Evolutionary conservation across 805 yeast genomes (phyloP), one percentile per base, ranked within the genome.

Genomic region (Monosporozyma siamensis): DNA sequence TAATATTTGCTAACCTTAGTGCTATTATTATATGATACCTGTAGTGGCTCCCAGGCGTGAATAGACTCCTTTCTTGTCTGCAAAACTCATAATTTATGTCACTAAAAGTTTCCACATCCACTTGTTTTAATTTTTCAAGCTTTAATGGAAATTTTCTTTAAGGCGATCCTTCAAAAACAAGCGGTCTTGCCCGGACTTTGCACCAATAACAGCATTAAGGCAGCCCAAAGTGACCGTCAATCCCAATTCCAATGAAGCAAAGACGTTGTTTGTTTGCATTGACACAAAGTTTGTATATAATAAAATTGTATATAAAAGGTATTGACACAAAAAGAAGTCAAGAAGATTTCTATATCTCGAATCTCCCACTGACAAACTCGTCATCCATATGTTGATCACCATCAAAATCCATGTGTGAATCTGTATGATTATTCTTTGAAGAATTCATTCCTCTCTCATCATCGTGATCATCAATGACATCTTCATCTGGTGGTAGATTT

Each of bases 331-430:
- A 23, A 23, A 6, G 25, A 6, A 23, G 25, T 23, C 9, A 23
- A 23, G 9, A 23, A 6, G 25, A 6, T 6, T 6, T 23, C 35
- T 32, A 32, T 58, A 86, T 71, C 62, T 88, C 96, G 58, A 88
- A 87, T 51, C 86, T 82, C 20, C 95, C 95, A 59, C 83, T 86
- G 40, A 86, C 92, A 66, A 84, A 85, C 54, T 82, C 89, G 56
- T 82, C 89, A 50, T 80, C 89, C 70, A 77, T 76, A 43, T 74
- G 77, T 51, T 78, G 79, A 50, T 77, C 73, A 39, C 70, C 71
- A 30, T 66, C 70, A 38, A 49, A 57, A 44, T 66, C 71, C 38
- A 63, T 56, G 20, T 40, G 34, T 18, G 32, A 12, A 37, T 37
- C 32, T n/a, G 14, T 25, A 15, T 23, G 27, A 15, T 35, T 15